Evolutionary conservation across 495 filamentous ascomycete genomes (phyloP), one percentile per base, ranked within the genome.

Genomic region (Penicillium atrosanguineum): DNA sequence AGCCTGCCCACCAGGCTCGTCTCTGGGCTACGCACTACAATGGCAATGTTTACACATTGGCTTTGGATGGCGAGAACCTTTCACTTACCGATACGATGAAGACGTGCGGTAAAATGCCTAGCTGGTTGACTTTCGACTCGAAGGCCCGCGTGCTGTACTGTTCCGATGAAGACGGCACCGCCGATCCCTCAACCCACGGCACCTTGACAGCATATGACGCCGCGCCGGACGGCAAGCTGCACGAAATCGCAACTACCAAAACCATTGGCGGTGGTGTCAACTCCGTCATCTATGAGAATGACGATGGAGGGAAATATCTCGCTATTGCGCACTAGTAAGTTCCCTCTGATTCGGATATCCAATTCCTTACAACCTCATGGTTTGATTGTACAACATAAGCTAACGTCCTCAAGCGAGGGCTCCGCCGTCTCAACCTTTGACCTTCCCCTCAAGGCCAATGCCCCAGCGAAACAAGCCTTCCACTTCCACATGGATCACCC

Each of bases 21-120:
- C 72, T 88, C 63, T 86, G 80, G 68, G 81, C 79, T 52, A 76
- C 81, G 12, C 84, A 84, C 21, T 87, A 87, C 74, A 71, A 70
- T 48, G 83, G 83, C 42, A 75, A 69, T 29, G 65, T 86, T 57
- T 81, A 82, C 52, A 76, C 78, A 14, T 72, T 87, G 19, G 63
- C 72, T 42, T 74, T 85, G 40, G 65, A 60, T 28, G 43, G 51
- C 43, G 47, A 61, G 34, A 50, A 76, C 39, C 68, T 77, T 34
- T 65, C 69, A 19, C 69, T 75, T 26, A 65, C 74, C 38, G 72
- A 67, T 25, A 55, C 63, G 15, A 53, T 68, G 15, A 52, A 71
- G 34, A 66, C 71, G 37, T 86, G 83, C 67, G 79, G 73, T 14
- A 55, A 59, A 18, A 78, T 80, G 57, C 79, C 83, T n/a, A 80